Conservation (phyloP, 2,329 filamentous ascomycete genomes). For the Coniochaeta hoffmannii region DNA sequence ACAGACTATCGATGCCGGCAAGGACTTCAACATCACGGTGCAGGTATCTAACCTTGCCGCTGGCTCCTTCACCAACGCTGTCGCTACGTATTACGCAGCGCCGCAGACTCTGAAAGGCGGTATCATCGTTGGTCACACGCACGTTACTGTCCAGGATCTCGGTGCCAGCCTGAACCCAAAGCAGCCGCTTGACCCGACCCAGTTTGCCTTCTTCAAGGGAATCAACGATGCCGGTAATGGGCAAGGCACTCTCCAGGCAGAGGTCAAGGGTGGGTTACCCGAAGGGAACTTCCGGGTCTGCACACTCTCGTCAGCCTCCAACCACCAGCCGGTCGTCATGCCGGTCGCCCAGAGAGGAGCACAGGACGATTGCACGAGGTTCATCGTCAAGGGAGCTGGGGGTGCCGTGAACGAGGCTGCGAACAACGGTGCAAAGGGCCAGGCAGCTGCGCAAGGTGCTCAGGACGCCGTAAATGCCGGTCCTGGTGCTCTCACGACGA, state of each 20-base stretch:
- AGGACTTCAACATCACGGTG: conserved; percentile 38
- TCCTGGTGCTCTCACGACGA: background rate
- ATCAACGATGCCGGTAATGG: conserved; percentile 44
- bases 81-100: conserved; percentile 45
- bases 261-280: conserved; percentile 37
- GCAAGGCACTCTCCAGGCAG: conserved; percentile 34
- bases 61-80: conserved; percentile 43
- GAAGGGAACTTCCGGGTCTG: conserved; percentile 42
- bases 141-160: conserved; percentile 45
- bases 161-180: conserved; percentile 19
- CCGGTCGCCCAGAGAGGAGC: conserved; percentile 45
- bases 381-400: conserved; percentile 13
- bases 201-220: conserved; percentile 51
- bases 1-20: conserved; percentile 28
- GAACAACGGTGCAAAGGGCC: conserved; percentile 1
- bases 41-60: conserved; percentile 41
- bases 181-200: conserved; percentile 27
- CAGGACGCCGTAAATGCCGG: background rate
- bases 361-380: conserved; percentile 45
- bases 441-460: background rate
- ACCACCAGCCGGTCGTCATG: conserved; percentile 52
- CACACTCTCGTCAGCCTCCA: conserved; percentile 40
- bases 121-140: conserved; percentile 35
- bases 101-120: conserved; percentile 40
- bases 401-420: conserved; percentile 2